These are phyloP conservation scores for Leccinum disarticulatum DNA, from an alignment of 768 basidiomycete genomes.

Conservation along the genomic window DNA sequence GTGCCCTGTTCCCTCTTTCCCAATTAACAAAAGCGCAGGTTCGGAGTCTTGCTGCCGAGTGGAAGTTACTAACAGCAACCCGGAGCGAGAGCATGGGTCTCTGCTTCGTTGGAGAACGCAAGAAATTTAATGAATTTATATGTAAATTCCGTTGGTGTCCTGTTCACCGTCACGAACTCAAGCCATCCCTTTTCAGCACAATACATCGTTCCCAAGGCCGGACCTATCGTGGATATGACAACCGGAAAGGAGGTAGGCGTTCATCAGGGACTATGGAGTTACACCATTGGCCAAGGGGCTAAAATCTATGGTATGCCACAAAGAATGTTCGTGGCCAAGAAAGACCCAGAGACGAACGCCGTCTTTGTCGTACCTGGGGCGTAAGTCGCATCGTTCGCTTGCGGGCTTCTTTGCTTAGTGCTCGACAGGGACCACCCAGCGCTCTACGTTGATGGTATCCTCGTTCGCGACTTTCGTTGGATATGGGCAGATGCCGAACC, in stretches of 20 bases:
- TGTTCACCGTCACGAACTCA: background rate
- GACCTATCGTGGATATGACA: slow-evolving; percentile 60
- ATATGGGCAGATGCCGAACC: slow-evolving; percentile 70
- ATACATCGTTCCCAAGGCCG: slow-evolving; percentile 71
- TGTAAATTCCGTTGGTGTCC: slow-evolving; percentile 42
- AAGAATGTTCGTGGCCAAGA: slow-evolving; percentile 71
- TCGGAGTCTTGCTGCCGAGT: slow-evolving; percentile 62
- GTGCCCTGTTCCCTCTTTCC: slow-evolving; percentile 81
- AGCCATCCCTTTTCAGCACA: slow-evolving; percentile 47
- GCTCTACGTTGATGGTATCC: slow-evolving; percentile 43
- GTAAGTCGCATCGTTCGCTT: slow-evolving; percentile 39
- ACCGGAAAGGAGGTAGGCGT: slow-evolving; percentile 53
- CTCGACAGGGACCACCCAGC: slow-evolving; percentile 56
- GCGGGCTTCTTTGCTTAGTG: background rate
- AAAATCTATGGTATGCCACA: slow-evolving; percentile 58
- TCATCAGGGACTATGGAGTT: slow-evolving; percentile 81
- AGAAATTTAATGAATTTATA: slow-evolving; percentile 69
- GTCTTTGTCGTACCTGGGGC: slow-evolving; percentile 76
- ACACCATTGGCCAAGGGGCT: slow-evolving; percentile 83
- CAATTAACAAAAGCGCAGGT: slow-evolving; percentile 68
- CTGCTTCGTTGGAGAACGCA: slow-evolving; percentile 88
- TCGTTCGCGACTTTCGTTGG: slow-evolving; percentile 63
- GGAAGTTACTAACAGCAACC: slow-evolving; percentile 66
- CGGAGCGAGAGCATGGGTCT: slow-evolving; percentile 90
- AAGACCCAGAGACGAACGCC: slow-evolving; percentile 60